Percentiles rank a stretch among this genome's conserved stretches.
phyloP scores from a whole-genome alignment of 768 basidiomycete genomes.

The Daedaleopsis nitida region DNA sequence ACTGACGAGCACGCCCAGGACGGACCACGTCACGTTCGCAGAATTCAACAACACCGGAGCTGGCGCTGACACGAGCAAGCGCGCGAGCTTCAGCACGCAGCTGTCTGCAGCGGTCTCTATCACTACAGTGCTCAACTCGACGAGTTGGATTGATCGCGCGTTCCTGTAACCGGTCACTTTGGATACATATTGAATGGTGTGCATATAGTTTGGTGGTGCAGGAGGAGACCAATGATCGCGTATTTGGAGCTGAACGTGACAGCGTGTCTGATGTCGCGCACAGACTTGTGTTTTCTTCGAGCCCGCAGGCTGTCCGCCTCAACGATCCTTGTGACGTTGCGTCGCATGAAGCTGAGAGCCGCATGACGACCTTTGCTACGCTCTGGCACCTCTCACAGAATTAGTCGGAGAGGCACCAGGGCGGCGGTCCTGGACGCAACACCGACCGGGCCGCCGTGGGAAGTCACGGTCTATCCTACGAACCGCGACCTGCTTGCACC shows the following conservation, averaged over 20 bases:
- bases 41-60: conserved; percentile 33
- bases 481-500: background rate
- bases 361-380: no score
- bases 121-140: conserved; percentile 23
- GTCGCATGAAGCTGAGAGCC: no score
- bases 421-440: no score
- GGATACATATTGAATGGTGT: background rate
- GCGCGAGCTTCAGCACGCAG: conserved; percentile 32
- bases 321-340: no score
- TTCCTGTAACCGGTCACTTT: conserved; percentile 20
- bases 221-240: background rate
- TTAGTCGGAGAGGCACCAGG: no score
- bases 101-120: conserved; percentile 25
- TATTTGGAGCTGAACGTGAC: no score
- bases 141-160: conserved; percentile 23
- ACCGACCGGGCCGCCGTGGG: background rate
- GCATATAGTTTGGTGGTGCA: background rate
- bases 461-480: background rate
- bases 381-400: no score
- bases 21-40: conserved; percentile 33
- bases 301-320: no score
- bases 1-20: conserved; percentile 13
- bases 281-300: no score
- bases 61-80: conserved; percentile 18
- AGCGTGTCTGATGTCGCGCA: no score